Evolutionary conservation across 2,329 filamentous ascomycete genomes (phyloP), one percentile per base, ranked within the genome.

Genomic region (Pseudocercospora macadamiae): DNA sequence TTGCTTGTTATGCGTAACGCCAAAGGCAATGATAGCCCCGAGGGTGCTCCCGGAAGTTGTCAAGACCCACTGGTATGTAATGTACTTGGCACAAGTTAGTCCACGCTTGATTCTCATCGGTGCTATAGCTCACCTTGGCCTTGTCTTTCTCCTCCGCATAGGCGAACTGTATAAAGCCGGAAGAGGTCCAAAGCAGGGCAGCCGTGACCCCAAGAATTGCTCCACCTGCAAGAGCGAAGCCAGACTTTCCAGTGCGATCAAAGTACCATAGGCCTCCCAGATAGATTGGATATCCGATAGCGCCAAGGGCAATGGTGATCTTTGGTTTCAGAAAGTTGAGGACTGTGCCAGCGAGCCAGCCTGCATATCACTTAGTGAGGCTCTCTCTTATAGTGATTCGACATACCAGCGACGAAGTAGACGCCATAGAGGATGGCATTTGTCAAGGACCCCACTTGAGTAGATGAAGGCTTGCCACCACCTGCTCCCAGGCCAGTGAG

Each of bases 101-200:
- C 18, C 14, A 45, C 19, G 16, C 16, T 45, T 18, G 18, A 45
- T 10, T 18, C 34, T 14, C 34, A 37, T 32, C 6, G 28, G 28
- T 7, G 28, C 6, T 32, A 6, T 32, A 12, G 28, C 28, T 32
- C 28, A 32, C n/a, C 39, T 45, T 34, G 16, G 48, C 69, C 56
- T 71, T 70, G 53, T 68, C 64, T 16, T 59, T 61, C 49, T 71
- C 69, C 18, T 66, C 62, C 12, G 69, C 67, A 57, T 71, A 71
- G 10, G 68, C 61, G 64, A 71, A 71, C 78, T 82, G 82, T 48
- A 82, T 75, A 1, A 79, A 76, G 45, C 80, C 80, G 64, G 82
- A 79, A 1, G 79, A 79, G 56, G 76, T 78, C 80, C 80, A 82
- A 37, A 82, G 66, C 52, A 81, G 71, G 62, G 77, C 79, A 19